These are phyloP conservation scores for Aspergillus aculeatinus DNA, from an alignment of 2,329 filamentous ascomycete species.

Conservation along the genomic window DNA sequence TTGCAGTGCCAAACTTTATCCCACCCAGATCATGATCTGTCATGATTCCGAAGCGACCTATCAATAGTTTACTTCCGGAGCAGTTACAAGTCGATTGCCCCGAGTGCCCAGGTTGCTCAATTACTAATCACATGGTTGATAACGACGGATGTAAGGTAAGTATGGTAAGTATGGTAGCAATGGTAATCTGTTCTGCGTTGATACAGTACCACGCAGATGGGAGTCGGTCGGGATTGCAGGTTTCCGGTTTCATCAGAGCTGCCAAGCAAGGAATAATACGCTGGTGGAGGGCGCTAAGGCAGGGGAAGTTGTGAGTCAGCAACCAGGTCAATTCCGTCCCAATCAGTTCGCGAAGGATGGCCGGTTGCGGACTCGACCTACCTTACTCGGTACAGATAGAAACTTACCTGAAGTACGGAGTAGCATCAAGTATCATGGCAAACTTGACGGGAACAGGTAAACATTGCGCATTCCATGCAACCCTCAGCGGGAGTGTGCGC, in stretches of 20 bases:
- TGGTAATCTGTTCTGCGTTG: too few relatives aligned
- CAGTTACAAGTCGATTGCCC: too few relatives aligned
- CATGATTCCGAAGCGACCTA: background rate
- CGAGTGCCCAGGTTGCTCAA: too few relatives aligned
- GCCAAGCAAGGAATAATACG: constrained; percentile 10
- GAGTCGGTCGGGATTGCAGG: constrained; percentile 14
- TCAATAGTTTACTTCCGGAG: background rate
- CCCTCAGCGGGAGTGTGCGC: background rate
- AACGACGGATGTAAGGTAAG: too few relatives aligned
- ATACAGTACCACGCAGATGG: background rate
- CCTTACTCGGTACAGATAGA: too few relatives aligned
- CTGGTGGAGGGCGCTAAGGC: constrained; percentile 17
- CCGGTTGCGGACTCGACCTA: constrained; percentile 2
- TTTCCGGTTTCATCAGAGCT: constrained; percentile 24
- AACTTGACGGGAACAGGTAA: background rate
- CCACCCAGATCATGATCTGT: background rate
- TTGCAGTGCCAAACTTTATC: background rate
- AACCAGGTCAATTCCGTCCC: constrained; percentile 1
- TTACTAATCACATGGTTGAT: too few relatives aligned
- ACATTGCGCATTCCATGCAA: background rate
- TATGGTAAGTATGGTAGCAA: too few relatives aligned
- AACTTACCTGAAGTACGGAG: background rate
- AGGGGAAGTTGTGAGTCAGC: constrained; percentile 15
- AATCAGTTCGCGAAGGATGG: constrained; percentile 1
- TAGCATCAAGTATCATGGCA: background rate